Evolutionary conservation across 2,329 filamentous ascomycete genomes (phyloP).

Genomic region (Stagonosporopsis tanaceti): DNA sequence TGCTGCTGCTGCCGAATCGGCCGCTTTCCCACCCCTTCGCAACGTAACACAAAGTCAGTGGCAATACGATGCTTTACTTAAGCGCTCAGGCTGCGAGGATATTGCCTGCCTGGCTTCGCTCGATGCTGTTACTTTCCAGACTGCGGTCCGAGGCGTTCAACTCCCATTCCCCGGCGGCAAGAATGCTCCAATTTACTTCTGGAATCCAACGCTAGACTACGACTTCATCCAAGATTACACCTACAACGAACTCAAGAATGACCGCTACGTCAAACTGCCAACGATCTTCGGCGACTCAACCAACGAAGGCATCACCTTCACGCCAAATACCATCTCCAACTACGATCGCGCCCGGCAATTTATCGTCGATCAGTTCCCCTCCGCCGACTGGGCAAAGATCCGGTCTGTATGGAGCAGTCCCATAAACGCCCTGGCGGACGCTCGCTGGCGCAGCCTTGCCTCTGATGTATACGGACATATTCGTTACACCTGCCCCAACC

Average conservation of each 20-base stretch:
- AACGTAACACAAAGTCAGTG: constrained; percentile 51
- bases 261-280: constrained; percentile 52
- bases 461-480: constrained; percentile 57
- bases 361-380: constrained; percentile 50
- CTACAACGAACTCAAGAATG: constrained; percentile 47
- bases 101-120: constrained; percentile 51
- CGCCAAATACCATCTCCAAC: constrained; percentile 46
- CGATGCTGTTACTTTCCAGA: constrained; percentile 50
- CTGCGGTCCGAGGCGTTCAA: constrained; percentile 45
- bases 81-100: constrained; percentile 46
- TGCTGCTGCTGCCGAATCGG: constrained; percentile 45
- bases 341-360: constrained; percentile 48
- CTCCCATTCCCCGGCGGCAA: constrained; percentile 50
- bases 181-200: constrained; percentile 50
- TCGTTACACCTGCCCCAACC: constrained; percentile 58
- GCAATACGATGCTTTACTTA: constrained; percentile 51
- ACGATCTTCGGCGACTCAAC: constrained; percentile 56
- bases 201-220: constrained; percentile 54
- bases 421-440: constrained; percentile 34
- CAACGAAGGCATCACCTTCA: constrained; percentile 54
- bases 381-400: constrained; percentile 40
- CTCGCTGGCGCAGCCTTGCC: constrained; percentile 47
- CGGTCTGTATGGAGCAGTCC: constrained; percentile 40
- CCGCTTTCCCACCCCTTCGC: constrained; percentile 51
- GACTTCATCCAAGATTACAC: constrained; percentile 53